Conservation (phyloP, 805 yeast species). For the Kuraishia floccosa region DNA sequence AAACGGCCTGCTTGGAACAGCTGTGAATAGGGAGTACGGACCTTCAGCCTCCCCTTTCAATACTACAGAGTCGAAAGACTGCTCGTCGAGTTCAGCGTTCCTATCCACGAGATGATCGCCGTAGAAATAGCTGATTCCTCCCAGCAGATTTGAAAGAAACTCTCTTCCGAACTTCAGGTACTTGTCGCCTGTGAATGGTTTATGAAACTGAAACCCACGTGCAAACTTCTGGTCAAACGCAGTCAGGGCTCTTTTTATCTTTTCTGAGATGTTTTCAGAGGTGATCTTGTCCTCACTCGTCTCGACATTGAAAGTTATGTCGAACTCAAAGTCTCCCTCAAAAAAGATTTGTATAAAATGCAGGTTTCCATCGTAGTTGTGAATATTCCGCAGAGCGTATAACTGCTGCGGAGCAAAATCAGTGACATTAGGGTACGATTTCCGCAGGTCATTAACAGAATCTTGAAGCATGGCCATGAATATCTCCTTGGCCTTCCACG, state of each 20-base stretch:
- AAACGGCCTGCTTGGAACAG: slow-evolving; percentile 87
- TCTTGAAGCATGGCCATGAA: slow-evolving; percentile 63
- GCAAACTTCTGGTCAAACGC: slow-evolving; percentile 43
- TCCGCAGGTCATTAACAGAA: slow-evolving; percentile 36
- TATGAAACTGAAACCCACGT: slow-evolving; percentile 32
- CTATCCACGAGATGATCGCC: slow-evolving; percentile 82
- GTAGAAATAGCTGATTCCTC: slow-evolving; percentile 82
- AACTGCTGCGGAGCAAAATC: slow-evolving; percentile 34
- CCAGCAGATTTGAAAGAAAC: slow-evolving; percentile 70
- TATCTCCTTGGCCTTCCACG: slow-evolving; percentile 74
- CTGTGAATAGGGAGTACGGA: slow-evolving; percentile 64
- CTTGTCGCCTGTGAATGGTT: slow-evolving; percentile 37
- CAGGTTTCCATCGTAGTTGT: slow-evolving; percentile 58
- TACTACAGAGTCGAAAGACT: slow-evolving; percentile 44
- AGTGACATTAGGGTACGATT: slow-evolving; percentile 6
- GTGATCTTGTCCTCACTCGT: slow-evolving; percentile 27
- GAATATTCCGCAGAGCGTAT: slow-evolving; percentile 46
- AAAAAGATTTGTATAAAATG: slow-evolving; percentile 73
- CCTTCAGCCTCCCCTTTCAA: slow-evolving; percentile 54
- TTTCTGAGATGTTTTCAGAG: slow-evolving; percentile 21
- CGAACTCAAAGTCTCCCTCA: slow-evolving; percentile 67
- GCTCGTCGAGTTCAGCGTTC: slow-evolving; percentile 54
- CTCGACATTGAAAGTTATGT: slow-evolving; percentile 45
- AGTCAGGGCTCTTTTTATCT: slow-evolving; percentile 19
- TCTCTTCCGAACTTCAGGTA: slow-evolving; percentile 61